Evolutionary conservation across 352 stramenopile species (phyloP), one percentile per base, ranked within the genome.

Genomic region (Phytophthora niederhauseri): DNA sequence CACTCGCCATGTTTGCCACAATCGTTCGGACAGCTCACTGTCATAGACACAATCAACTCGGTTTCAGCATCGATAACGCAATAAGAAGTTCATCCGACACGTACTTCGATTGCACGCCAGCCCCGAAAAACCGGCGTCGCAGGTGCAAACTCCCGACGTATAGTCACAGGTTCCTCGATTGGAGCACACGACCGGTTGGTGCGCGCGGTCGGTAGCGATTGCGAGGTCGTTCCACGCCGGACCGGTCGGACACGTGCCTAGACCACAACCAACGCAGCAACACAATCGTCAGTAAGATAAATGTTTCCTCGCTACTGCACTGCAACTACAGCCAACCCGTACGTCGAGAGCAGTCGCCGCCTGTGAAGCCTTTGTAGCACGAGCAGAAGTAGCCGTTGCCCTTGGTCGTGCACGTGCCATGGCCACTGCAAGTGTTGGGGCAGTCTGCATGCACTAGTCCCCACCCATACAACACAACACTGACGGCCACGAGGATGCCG

Each of bases 271-370:
- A 41, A 41, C 34, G 28, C 22, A 19, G n/a, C 9, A 22, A 8
- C 41, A 20, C 3, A 11, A 22, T 8, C 4, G 5, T 49, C 15
- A 7, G 15, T 49, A 22, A 49, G 5, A 49, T 20, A 49, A 20
- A 3, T 8, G 0, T 22, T 5, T 15, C 20, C 36, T 49, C 17
- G 8, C 53, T 11, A 61, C 20, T 28, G 12, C 48, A 50, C 12
- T 34, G 15, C 34, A 20, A 6, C 14, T 19, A 45, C 31, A 28
- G 6, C 3, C 3, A 52, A 46, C 19, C 54, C 71, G 31, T 70
- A 81, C 87, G 82, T 7, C 66, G 75, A 8, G 93, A 98, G 82
- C 95, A 98, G 77, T 98, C 95, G n/a, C 87, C 85, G 20, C 91
- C 93, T 7, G 66, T 77, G 75, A 90, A 98, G 24, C 92, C 90